Evolutionary conservation across 2,329 filamentous ascomycete genomes (phyloP).

Genomic region (Metarhizium rileyi): DNA sequence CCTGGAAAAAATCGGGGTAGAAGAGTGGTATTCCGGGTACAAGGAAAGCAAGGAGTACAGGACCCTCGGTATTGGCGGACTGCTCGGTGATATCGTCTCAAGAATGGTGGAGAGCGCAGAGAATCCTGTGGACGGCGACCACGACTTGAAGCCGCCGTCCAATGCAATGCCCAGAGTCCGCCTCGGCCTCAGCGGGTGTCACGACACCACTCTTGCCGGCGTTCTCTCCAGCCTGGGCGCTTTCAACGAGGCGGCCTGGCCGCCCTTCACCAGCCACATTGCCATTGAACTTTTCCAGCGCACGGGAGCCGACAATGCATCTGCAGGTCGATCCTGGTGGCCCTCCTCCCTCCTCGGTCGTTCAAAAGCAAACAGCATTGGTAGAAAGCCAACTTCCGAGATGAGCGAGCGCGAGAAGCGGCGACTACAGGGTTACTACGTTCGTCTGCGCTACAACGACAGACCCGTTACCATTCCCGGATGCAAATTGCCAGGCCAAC

Average conservation of each 20-base stretch:
- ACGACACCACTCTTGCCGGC: constrained; percentile 85
- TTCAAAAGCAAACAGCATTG: constrained; percentile 36
- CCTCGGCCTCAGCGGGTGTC: constrained; percentile 75
- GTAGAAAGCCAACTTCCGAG: constrained; percentile 47
- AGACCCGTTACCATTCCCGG: constrained; percentile 70
- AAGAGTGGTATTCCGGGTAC: constrained; percentile 92
- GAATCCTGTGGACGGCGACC: constrained; percentile 42
- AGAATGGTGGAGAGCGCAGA: constrained; percentile 62
- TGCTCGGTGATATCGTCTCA: constrained; percentile 74
- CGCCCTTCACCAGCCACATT: constrained; percentile 85
- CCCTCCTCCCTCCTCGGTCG: constrained; percentile 19
- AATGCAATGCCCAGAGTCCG: constrained; percentile 40
- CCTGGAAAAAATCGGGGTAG: constrained; percentile 65
- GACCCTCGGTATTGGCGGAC: constrained; percentile 73
- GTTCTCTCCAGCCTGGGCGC: constrained; percentile 70
- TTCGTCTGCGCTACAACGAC: constrained; percentile 88
- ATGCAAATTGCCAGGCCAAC: constrained; percentile 66
- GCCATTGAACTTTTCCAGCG: constrained; percentile 81
- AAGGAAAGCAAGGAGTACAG: constrained; percentile 78
- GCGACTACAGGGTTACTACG: constrained; percentile 67
- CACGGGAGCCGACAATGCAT: constrained; percentile 19
- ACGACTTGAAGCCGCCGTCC: constrained; percentile 31
- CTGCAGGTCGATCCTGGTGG: constrained; percentile 15
- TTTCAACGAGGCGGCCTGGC: constrained; percentile 67
- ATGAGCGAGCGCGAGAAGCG: constrained; percentile 48